Conservation (phyloP, 768 basidiomycete genomes). For the Russula ochroleuca region DNA sequence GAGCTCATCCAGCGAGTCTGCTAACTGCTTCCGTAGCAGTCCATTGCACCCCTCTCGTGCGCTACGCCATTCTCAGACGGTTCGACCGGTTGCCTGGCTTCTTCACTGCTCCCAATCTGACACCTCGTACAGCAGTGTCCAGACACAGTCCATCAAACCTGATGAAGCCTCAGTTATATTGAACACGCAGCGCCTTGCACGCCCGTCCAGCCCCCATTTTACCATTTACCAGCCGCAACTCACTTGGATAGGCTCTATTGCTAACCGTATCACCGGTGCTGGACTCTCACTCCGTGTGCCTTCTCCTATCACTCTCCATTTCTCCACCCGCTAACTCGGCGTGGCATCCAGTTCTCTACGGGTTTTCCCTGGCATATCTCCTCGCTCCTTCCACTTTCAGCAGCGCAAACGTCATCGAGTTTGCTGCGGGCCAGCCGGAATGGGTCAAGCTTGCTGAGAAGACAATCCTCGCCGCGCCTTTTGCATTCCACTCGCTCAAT, state of each 20-base stretch:
- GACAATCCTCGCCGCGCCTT: slow-evolving; percentile 75
- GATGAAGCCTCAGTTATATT: slow-evolving; percentile 58
- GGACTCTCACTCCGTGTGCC: slow-evolving; percentile 73
- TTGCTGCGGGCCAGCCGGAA: slow-evolving; percentile 67
- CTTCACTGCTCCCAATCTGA: background rate
- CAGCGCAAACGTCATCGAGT: slow-evolving; percentile 69
- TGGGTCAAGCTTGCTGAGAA: slow-evolving; percentile 75
- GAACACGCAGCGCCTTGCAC: slow-evolving; percentile 80
- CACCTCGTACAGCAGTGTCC: slow-evolving; percentile 43
- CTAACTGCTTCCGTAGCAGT: slow-evolving; percentile 22
- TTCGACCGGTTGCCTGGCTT: slow-evolving; percentile 16
- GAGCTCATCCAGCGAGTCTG: background rate
- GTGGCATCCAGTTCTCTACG: slow-evolving; percentile 67
- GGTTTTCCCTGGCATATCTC: slow-evolving; percentile 82
- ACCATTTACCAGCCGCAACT: slow-evolving; percentile 96
- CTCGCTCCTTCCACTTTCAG: slow-evolving; percentile 76
- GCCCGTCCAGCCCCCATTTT: slow-evolving; percentile 93
- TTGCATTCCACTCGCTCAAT: slow-evolving; percentile 88
- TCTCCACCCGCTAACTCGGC: background rate
- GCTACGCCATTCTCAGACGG: slow-evolving; percentile 22
- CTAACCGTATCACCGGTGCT: slow-evolving; percentile 80
- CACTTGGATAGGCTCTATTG: slow-evolving; percentile 85
- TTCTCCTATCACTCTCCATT: background rate
- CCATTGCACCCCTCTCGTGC: slow-evolving; percentile 21
- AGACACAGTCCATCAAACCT: slow-evolving; percentile 62